Conservation (phyloP, 202 grass and related monocot species). For the Digitaria exilis region DNA sequence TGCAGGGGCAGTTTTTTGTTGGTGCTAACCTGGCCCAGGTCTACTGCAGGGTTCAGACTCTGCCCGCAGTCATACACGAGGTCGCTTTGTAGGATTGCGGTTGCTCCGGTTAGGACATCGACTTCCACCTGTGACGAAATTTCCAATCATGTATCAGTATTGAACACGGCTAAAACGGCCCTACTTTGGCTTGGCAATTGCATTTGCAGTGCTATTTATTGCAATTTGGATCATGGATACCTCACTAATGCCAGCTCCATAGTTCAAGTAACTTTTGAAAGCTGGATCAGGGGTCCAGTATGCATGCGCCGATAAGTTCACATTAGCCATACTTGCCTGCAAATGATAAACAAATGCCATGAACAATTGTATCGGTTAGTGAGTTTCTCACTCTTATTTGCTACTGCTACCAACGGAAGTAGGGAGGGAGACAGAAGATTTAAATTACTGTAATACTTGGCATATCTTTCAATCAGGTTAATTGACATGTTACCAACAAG, state of each 20-base stretch:
- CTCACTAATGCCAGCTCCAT: constrained; percentile 74
- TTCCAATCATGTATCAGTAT: constrained; percentile 12
- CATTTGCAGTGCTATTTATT: neutral
- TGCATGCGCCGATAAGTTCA: constrained; percentile 66
- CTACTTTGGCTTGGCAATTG: neutral
- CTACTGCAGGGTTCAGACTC: constrained; percentile 84
- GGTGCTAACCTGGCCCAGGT: constrained; percentile 73
- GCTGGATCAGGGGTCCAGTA: constrained; percentile 60
- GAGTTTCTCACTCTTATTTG: neutral
- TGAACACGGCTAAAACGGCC: neutral
- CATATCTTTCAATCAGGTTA: neutral
- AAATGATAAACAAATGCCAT: constrained; percentile 11
- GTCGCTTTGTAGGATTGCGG: constrained; percentile 69
- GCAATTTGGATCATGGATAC: constrained; percentile 33
- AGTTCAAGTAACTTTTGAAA: constrained; percentile 65
- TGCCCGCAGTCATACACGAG: constrained; percentile 72
- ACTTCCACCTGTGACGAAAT: constrained; percentile 63
- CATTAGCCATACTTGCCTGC: constrained; percentile 55
- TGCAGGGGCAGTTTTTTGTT: neutral
- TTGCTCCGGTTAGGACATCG: constrained; percentile 75
- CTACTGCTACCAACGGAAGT: neutral
- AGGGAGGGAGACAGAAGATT: neutral
- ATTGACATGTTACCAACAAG: neutral
- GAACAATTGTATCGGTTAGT: neutral
- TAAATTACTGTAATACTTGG: neutral